These are phyloP conservation scores for Acephala macrosclerotiorum DNA, from an alignment of 2,329 filamentous ascomycete species.

Conservation along the genomic window DNA sequence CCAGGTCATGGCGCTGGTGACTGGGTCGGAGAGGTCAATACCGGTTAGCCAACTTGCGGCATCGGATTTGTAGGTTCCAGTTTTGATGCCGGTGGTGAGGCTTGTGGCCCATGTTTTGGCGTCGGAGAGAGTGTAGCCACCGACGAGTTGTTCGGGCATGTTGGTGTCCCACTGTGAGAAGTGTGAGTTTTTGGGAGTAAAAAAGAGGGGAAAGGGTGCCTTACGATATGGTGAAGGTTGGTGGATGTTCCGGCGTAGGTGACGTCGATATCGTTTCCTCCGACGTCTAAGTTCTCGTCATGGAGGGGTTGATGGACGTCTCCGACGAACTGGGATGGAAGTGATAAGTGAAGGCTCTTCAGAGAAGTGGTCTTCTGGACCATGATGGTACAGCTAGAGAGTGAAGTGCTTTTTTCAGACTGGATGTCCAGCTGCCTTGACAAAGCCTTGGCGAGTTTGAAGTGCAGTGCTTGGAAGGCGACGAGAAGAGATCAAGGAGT, in stretches of 20 bases:
- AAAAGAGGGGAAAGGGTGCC: constrained; percentile 14
- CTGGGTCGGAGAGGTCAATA: constrained; percentile 30
- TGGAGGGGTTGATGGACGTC: constrained; percentile 76
- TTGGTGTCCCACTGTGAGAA: constrained; percentile 58
- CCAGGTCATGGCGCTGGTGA: constrained; percentile 60
- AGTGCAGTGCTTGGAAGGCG: constrained; percentile 6
- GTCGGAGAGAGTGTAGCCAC: constrained; percentile 56
- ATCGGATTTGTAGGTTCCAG: constrained; percentile 58
- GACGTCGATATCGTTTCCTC: constrained; percentile 74
- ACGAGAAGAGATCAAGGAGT: constrained; percentile 7
- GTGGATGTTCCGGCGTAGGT: constrained; percentile 61
- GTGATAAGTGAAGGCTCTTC: constrained; percentile 8
- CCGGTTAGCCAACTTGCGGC: constrained; percentile 32
- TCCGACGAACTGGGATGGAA: constrained; percentile 54
- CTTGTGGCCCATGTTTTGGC: constrained; percentile 64
- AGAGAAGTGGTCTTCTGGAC: constrained; percentile 19
- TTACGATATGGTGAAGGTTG: constrained; percentile 72
- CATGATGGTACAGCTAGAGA: constrained; percentile 30
- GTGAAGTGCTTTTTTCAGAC: constrained; percentile 19
- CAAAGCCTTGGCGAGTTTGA: constrained; percentile 9
- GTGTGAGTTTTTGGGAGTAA: neutral
- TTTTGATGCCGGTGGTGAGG: constrained; percentile 61
- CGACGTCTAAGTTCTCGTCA: constrained; percentile 67
- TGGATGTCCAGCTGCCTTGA: constrained; percentile 19
- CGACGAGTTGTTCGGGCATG: constrained; percentile 70